These are phyloP conservation scores for Grigorovia humatica DNA, from an alignment of 805 yeast genomes.

Conservation along the genomic window DNA sequence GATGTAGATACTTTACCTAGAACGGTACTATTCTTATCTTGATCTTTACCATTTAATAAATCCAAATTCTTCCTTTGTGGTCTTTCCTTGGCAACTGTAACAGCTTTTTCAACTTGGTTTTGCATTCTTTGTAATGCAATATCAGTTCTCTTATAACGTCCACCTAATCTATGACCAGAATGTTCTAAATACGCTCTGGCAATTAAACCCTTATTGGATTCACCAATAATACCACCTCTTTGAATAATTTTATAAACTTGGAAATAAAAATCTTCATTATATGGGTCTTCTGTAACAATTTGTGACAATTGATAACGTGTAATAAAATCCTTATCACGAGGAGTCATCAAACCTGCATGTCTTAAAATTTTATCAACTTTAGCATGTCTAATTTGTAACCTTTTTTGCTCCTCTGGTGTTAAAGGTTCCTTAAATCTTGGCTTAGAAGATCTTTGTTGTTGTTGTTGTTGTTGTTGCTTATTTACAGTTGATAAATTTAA, in stretches of 20 bases:
- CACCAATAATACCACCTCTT: slow-evolving; percentile 32
- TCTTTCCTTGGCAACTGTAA: slow-evolving; percentile 85
- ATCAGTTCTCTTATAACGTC: slow-evolving; percentile 74
- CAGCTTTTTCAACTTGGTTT: slow-evolving; percentile 94
- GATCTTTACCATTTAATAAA: slow-evolving; percentile 34
- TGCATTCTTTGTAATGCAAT: slow-evolving; percentile 95
- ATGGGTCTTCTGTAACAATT: slow-evolving; percentile 94
- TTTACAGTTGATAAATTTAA: slow-evolving; percentile 8
- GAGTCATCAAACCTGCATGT: slow-evolving; percentile 91
- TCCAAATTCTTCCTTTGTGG: slow-evolving; percentile 32
- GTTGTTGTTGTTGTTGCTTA: slow-evolving; percentile 16
- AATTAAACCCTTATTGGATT: slow-evolving; percentile 58
- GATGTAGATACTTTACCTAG: slow-evolving; percentile 77
- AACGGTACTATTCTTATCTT: slow-evolving; percentile 58
- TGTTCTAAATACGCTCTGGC: slow-evolving; percentile 88
- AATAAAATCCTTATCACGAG: slow-evolving; percentile 91
- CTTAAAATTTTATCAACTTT: slow-evolving; percentile 66
- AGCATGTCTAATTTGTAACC: slow-evolving; percentile 56
- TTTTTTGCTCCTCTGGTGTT: slow-evolving; percentile 64
- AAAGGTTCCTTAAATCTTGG: slow-evolving; percentile 32
- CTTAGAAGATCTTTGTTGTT: slow-evolving; percentile 6
- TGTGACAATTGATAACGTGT: slow-evolving; percentile 91
- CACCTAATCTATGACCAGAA: slow-evolving; percentile 84
- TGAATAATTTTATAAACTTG: slow-evolving; percentile 80
- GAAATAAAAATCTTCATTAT: slow-evolving; percentile 90